These are phyloP conservation scores for Ophiostoma perfectum DNA, from an alignment of 2,329 filamentous ascomycete species.

Conservation along the genomic window DNA sequence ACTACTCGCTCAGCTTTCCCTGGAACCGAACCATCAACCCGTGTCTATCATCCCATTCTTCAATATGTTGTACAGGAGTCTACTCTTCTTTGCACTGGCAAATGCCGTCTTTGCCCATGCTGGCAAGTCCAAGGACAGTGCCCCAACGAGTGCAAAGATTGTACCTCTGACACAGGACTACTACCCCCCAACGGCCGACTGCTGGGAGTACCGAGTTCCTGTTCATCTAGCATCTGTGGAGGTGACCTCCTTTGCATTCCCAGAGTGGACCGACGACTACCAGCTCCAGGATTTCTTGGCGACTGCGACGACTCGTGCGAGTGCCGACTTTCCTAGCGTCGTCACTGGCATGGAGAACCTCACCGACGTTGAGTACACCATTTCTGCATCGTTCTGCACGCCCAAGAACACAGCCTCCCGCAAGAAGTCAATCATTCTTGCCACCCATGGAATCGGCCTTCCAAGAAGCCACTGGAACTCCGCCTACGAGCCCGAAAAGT, in stretches of 20 bases:
- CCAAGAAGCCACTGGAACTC: not conserved
- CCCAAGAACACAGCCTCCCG: not conserved
- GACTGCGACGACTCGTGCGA: not conserved
- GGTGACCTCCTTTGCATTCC: not conserved
- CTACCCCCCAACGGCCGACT: not conserved
- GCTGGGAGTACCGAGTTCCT: not conserved
- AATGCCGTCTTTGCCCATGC: not conserved
- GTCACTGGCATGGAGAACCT: not conserved
- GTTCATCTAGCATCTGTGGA: not conserved
- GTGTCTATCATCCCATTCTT: not conserved
- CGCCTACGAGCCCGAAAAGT: not conserved
- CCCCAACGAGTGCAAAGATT: not conserved
- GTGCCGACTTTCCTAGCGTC: constrained; percentile 3
- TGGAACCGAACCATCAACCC: not conserved
- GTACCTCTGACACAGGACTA: not conserved
- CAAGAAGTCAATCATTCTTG: not conserved
- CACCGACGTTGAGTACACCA: not conserved
- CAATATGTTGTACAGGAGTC: not conserved
- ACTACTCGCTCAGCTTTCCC: too few species aligned
- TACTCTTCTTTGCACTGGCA: not conserved
- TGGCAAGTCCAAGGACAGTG: not conserved
- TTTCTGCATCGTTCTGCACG: not conserved
- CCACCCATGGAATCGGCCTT: not conserved
- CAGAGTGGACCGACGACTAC: not conserved
- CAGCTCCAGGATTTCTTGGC: not conserved